These are phyloP conservation scores for Dionaea muscipula DNA, from an alignment of 179 eudicot species.

Conservation along the genomic window DNA sequence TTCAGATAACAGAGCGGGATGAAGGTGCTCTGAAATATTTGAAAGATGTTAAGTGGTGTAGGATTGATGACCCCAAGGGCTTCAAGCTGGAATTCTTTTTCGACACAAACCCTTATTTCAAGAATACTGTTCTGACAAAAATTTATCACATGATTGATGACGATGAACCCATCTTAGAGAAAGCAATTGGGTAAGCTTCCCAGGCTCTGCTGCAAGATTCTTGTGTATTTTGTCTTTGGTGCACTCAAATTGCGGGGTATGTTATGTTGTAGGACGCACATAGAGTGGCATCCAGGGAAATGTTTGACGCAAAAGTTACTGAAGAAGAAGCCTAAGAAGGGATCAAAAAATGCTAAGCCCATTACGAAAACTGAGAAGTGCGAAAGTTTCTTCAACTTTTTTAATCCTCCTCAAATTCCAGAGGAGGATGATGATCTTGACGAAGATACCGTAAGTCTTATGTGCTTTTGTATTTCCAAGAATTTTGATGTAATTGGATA, in stretches of 20 bases:
- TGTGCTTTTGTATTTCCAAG: no score
- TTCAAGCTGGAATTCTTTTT: conserved; percentile 86
- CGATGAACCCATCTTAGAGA: conserved; percentile 81
- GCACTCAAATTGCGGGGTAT: no score
- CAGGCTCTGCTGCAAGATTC: no score
- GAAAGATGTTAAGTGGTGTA: conserved; percentile 76
- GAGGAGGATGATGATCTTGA: conserved; percentile 66
- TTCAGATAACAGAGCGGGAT: conserved; percentile 81
- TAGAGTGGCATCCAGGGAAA: conserved; percentile 79
- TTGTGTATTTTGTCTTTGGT: no score
- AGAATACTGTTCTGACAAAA: conserved; percentile 65
- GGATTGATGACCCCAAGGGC: conserved; percentile 71
- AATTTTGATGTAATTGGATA: no score
- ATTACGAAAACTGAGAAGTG: conserved; percentile 70
- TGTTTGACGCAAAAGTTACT: conserved; percentile 73
- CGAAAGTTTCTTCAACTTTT: conserved; percentile 84
- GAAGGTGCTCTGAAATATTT: conserved; percentile 85
- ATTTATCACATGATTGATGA: conserved; percentile 90
- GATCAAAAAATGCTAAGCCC: conserved; percentile 69
- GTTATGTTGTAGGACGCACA: conserved; percentile 48
- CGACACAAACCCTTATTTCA: conserved; percentile 65
- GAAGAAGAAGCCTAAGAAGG: conserved; percentile 81
- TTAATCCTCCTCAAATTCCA: conserved; percentile 72
- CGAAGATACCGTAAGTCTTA: conserved; percentile 52
- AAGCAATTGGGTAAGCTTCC: conserved; percentile 85